phyloP scores from a whole-genome alignment of 2,329 filamentous ascomycete species.

The Talaromyces sp. region DNA sequence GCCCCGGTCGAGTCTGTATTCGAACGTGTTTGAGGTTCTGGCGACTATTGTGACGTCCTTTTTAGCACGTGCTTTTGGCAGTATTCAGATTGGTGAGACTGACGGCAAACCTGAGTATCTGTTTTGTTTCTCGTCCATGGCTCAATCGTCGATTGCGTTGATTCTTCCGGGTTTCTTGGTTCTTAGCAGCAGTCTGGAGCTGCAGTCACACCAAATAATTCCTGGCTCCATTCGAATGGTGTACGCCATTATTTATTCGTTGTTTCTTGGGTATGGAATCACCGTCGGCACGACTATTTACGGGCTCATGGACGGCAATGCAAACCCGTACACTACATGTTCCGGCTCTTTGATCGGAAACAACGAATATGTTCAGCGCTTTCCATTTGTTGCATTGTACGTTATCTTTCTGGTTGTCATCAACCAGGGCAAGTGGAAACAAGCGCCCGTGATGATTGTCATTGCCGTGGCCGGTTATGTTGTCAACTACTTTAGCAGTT shows the following conservation, averaged over 20 bases:
- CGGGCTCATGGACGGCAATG: slow-evolving; percentile 55
- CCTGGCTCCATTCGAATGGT: slow-evolving; percentile 70
- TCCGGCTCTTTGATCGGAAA: slow-evolving; percentile 45
- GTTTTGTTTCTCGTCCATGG: slow-evolving; percentile 68
- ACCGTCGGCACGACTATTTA: slow-evolving; percentile 63
- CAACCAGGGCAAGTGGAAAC: slow-evolving; percentile 76
- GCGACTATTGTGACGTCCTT: slow-evolving; percentile 65
- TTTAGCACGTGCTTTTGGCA: slow-evolving; percentile 64
- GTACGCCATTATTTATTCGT: slow-evolving; percentile 68
- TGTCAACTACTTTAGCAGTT: slow-evolving; percentile 68
- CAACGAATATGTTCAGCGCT: slow-evolving; percentile 47
- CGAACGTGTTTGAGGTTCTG: slow-evolving; percentile 61
- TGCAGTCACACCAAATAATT: slow-evolving; percentile 65
- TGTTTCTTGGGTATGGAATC: slow-evolving; percentile 69
- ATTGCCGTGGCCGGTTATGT: slow-evolving; percentile 71
- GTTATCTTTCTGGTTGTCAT: slow-evolving; percentile 70
- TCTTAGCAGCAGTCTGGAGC: slow-evolving; percentile 58
- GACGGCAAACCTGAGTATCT: slow-evolving; percentile 33
- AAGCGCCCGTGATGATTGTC: slow-evolving; percentile 69
- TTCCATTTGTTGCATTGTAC: slow-evolving; percentile 70
- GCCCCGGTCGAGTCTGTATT: slow-evolving; percentile 64
- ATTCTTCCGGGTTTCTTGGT: slow-evolving; percentile 67
- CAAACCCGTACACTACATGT: slow-evolving; percentile 48
- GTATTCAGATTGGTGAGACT: slow-evolving; percentile 47
- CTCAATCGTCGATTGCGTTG: slow-evolving; percentile 70